Evolutionary conservation across 2,329 filamentous ascomycete genomes (phyloP).

Genomic region (Pseudogymnoascus sp.): DNA sequence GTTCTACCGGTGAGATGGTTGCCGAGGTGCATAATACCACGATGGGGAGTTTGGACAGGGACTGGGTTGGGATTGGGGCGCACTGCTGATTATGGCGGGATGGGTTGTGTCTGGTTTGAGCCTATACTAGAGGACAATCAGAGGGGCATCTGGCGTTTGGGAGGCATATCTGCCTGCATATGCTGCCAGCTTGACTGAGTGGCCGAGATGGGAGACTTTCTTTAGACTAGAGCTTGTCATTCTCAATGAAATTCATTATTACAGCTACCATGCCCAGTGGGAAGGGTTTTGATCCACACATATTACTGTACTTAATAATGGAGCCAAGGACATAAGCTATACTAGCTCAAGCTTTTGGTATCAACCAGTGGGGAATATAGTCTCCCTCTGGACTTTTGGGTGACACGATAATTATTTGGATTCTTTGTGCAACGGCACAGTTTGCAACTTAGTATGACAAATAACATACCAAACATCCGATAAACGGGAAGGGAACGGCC

Average conservation of each 20-base stretch:
- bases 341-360: too few species aligned
- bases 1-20: constrained; percentile 67
- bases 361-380: too few species aligned
- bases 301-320: too few species aligned
- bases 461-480: background rate
- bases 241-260: background rate
- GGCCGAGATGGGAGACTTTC: background rate
- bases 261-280: background rate
- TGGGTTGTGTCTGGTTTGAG: background rate
- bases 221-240: background rate
- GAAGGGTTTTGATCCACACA: background rate
- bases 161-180: background rate
- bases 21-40: background rate
- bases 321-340: too few species aligned
- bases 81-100: background rate
- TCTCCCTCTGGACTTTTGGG: background rate
- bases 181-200: background rate
- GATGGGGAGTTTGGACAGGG: constrained; percentile 4
- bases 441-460: background rate
- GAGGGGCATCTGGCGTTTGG: background rate
- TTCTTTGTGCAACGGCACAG: background rate
- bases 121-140: background rate
- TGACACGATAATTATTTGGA: background rate
- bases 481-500: background rate
- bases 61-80: background rate